A percentile compares a stretch with the other conserved stretches of the same genome.
Evolutionary conservation across 305 asterid species (phyloP).

Genomic region (Fraxinus xanthoxyloides): DNA sequence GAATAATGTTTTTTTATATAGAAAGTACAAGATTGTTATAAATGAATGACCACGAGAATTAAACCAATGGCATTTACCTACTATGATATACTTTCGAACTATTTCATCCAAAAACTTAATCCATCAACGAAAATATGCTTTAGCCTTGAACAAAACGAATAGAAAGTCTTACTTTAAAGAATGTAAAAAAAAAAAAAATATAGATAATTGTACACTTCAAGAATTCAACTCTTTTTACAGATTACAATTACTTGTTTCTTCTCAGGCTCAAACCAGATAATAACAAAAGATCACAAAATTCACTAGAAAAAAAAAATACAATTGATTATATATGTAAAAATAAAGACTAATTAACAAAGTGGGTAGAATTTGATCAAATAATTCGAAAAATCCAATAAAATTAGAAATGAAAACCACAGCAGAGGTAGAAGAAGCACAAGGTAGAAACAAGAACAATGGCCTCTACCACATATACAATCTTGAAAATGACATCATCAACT

Average conservation of each 20-base stretch:
- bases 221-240: background rate
- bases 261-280: background rate
- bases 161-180: background rate
- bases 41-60: background rate
- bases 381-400: background rate
- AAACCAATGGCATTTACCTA: background rate
- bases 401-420: slow-evolving; percentile 40
- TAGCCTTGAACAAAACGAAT: too few relatives aligned
- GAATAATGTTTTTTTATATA: too few relatives aligned
- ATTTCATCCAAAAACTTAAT: background rate
- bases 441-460: slow-evolving; percentile 43
- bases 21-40: too few relatives aligned
- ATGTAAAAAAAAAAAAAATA: too few relatives aligned
- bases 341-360: background rate
- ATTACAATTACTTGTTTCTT: background rate
- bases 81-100: background rate
- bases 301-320: background rate
- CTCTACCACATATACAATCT: slow-evolving; percentile 40
- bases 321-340: background rate
- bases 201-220: background rate
- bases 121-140: background rate
- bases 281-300: background rate
- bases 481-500: slow-evolving; percentile 39
- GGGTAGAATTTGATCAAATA: background rate
- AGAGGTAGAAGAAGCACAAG: slow-evolving; percentile 43